phyloP scores from a whole-genome alignment of 176 grass and related monocot genomes.

The Avena eriantha region DNA sequence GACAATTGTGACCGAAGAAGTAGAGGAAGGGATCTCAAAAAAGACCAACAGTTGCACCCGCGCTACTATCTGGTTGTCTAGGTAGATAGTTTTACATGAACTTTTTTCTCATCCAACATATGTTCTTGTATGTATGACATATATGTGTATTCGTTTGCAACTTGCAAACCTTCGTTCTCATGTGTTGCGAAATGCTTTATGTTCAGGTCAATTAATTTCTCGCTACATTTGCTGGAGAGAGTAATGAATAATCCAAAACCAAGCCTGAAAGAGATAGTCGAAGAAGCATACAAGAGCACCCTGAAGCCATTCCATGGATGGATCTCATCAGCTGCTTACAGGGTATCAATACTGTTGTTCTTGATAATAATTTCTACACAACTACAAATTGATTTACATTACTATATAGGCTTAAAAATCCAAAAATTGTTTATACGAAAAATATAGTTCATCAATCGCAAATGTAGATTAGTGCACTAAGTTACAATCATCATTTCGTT shows the following conservation, averaged over 20 bases:
- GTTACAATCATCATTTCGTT: not conserved
- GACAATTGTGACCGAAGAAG: conserved; percentile 70
- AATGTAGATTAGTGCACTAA: not conserved
- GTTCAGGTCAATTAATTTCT: conserved; percentile 76
- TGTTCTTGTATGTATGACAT: not conserved
- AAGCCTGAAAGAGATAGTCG: conserved; percentile 65
- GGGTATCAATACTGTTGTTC: conserved; percentile 49
- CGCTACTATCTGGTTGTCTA: conserved; percentile 81
- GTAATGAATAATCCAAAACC: conserved; percentile 49
- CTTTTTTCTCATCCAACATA: not conserved
- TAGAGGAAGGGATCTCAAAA: conserved; percentile 54
- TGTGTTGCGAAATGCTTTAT: not conserved
- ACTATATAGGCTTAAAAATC: not conserved
- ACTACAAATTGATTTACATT: not conserved
- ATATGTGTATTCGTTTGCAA: not conserved
- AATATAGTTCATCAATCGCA: not conserved
- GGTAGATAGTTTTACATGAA: conserved; percentile 41
- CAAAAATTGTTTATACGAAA: not conserved
- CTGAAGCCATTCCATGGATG: conserved; percentile 88
- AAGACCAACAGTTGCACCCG: conserved; percentile 76
- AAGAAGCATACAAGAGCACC: conserved; percentile 64
- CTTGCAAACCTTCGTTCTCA: not conserved
- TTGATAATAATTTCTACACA: not conserved
- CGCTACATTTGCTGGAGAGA: conserved; percentile 59
- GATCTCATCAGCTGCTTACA: conserved; percentile 89